Conservation (phyloP, 352 stramenopile species). For the Phytophthora multivora region DNA sequence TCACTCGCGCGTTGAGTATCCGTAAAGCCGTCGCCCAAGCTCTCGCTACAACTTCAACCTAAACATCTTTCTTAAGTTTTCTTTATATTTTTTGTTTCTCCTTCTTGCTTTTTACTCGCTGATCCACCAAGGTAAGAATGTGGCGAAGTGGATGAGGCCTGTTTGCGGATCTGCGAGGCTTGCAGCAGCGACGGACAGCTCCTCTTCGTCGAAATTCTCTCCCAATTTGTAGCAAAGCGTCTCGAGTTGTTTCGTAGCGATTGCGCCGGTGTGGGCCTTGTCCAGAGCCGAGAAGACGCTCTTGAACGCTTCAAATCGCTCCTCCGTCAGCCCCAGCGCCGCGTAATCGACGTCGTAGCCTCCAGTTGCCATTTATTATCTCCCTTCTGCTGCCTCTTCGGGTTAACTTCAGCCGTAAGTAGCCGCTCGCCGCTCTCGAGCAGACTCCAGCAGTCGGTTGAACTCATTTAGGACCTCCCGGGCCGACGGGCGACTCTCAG, state of each 20-base stretch:
- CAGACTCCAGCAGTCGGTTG: constrained; percentile 24
- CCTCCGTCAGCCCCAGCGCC: constrained; percentile 45
- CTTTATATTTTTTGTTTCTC: background rate
- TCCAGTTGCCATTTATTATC: constrained; percentile 21
- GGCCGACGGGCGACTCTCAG: constrained; percentile 31
- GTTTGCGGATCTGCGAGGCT: constrained; percentile 59
- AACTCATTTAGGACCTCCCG: constrained; percentile 35
- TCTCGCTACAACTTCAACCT: constrained; percentile 19
- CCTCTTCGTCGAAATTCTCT: constrained; percentile 63
- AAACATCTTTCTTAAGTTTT: background rate
- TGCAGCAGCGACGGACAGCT: constrained; percentile 48
- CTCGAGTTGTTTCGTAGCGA: constrained; percentile 60
- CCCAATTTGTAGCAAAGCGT: constrained; percentile 63
- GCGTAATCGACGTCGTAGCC: constrained; percentile 59
- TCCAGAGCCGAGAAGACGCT: constrained; percentile 57
- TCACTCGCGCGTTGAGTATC: constrained; percentile 59
- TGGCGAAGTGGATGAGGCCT: constrained; percentile 62
- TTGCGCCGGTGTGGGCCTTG: constrained; percentile 51
- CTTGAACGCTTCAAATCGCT: constrained; percentile 68
- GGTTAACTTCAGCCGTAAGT: background rate
- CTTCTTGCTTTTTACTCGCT: constrained; percentile 38
- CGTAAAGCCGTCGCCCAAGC: constrained; percentile 45
- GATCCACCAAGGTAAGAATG: constrained; percentile 72
- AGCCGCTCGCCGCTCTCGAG: background rate
- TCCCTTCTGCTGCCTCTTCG: constrained; percentile 21